Conservation (phyloP, 139 green algal genomes). For the Haematococcus sp. region DNA sequence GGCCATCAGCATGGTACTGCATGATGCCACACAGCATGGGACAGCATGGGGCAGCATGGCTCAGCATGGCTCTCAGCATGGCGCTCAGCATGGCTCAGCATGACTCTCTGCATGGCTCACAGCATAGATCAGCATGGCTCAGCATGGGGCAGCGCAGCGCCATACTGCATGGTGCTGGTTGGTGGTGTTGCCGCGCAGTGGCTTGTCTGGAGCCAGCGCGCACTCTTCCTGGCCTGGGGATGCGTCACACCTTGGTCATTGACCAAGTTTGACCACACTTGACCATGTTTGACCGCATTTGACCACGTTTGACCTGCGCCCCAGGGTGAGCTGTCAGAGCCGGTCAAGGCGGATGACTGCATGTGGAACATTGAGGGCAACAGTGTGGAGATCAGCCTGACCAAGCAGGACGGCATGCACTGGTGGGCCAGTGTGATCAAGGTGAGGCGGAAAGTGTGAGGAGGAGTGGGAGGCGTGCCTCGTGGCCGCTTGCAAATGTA, state of each 20-base stretch:
- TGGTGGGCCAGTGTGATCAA: slow-evolving; percentile 85
- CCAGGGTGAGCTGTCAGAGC: slow-evolving; percentile 74
- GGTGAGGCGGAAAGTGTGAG: background rate
- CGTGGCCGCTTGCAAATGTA: no score
- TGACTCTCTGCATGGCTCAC: background rate
- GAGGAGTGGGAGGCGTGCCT: no score
- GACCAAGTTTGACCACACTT: no score
- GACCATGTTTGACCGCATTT: no score
- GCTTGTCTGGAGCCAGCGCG: no score
- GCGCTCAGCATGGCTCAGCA: background rate
- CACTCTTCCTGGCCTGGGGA: no score
- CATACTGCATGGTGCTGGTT: no score
- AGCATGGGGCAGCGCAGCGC: no score
- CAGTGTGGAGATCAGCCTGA: slow-evolving; percentile 78
- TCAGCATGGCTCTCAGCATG: background rate
- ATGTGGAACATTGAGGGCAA: slow-evolving; percentile 79
- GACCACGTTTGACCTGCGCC: no score
- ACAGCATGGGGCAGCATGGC: background rate
- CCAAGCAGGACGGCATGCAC: slow-evolving; percentile 86
- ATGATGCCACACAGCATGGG: no score
- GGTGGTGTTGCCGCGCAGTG: no score
- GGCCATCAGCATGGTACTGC: no score
- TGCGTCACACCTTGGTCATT: slow-evolving; percentile 2
- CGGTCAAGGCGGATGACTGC: slow-evolving; percentile 85
- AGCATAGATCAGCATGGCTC: background rate